Evolutionary conservation across 805 yeast genomes (phyloP).

Genomic region (Candida dajiaensis): DNA sequence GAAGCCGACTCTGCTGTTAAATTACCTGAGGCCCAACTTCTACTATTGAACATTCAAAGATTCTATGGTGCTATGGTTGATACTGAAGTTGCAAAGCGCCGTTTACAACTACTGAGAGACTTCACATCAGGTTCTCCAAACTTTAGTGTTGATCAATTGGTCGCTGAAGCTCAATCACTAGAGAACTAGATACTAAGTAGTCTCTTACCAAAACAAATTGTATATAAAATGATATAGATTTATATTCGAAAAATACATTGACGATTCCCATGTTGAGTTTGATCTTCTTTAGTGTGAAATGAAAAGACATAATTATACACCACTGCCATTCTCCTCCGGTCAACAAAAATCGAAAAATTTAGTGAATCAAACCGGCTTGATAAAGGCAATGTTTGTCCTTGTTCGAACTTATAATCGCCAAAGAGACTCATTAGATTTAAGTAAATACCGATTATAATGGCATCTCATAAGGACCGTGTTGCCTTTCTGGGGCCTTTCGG

Average conservation of each 20-base stretch:
- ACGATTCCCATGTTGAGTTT: too few relatives aligned
- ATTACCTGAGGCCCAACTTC: slow-evolving; percentile 69
- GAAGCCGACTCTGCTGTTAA: slow-evolving; percentile 67
- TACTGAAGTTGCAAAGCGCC: slow-evolving; percentile 38
- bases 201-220: too few relatives aligned
- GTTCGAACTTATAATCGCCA: too few relatives aligned
- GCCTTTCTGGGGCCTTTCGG: slow-evolving; percentile 89
- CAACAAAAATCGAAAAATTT: too few relatives aligned
- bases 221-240: too few relatives aligned
- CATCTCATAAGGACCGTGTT: slow-evolving; percentile 31
- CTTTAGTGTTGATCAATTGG: slow-evolving; percentile 64
- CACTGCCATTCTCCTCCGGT: too few relatives aligned
- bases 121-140: slow-evolving; percentile 65
- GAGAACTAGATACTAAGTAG: slow-evolving; percentile 41
- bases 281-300: too few relatives aligned
- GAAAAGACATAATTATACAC: too few relatives aligned
- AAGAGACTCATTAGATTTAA: too few relatives aligned
- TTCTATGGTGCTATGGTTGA: slow-evolving; percentile 67
- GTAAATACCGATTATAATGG: background rate
- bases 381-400: too few relatives aligned
- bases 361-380: too few relatives aligned
- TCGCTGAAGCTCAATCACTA: slow-evolving; percentile 67
- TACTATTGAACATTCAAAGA: slow-evolving; percentile 71
- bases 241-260: too few relatives aligned
- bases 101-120: slow-evolving; percentile 51